Evolutionary conservation across 345 rosid species (phyloP), one percentile per base, ranked within the genome.

Genomic region (Gossypium mustelinum): DNA sequence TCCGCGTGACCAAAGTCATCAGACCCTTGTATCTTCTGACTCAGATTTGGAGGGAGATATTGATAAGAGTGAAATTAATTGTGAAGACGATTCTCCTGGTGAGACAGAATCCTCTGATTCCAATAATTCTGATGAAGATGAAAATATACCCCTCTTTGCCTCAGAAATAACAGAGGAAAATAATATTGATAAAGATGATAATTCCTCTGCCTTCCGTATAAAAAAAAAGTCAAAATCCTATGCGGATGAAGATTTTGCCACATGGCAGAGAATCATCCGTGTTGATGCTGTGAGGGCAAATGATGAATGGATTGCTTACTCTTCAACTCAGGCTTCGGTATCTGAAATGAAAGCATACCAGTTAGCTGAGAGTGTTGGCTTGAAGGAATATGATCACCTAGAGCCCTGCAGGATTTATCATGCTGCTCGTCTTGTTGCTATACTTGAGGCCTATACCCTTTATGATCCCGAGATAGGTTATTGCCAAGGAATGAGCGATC

Each of bases 401-500:
- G 41, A 59, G 41, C 64, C 64, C 25, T 59, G 64, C 64, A 59
- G 64, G 39, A 25, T 59, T 25, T 59, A 11, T 25, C 64, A 59
- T 59, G 64, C 64, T 24, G 64, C 64, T 59, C 64, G 64, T 17
- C 64, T 59, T 10, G 64, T 59, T 59, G 8, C 34, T 59, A 12
- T 59, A 24, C 64, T 59, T 59, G 64, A 59, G 41, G 92, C 45
- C 91, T 91, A 94, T 83, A 97, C 98, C 9, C 79, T 94, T 13
- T 86, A 86, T 17, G 98, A 94, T 83, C 90, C 90, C 4, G 90
- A 88, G 76, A 90, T 86, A 44, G 94, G 94, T 59, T 90, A 90
- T 79, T 94, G 98, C 80, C 98, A 94, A 79, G 98, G 98, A 75
- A 94, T 94, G 98, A 94, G 97, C 12, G 98, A 94, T 79, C 80